Conservation (phyloP, 2,329 filamentous ascomycete genomes). For the Alternaria infectoria region DNA sequence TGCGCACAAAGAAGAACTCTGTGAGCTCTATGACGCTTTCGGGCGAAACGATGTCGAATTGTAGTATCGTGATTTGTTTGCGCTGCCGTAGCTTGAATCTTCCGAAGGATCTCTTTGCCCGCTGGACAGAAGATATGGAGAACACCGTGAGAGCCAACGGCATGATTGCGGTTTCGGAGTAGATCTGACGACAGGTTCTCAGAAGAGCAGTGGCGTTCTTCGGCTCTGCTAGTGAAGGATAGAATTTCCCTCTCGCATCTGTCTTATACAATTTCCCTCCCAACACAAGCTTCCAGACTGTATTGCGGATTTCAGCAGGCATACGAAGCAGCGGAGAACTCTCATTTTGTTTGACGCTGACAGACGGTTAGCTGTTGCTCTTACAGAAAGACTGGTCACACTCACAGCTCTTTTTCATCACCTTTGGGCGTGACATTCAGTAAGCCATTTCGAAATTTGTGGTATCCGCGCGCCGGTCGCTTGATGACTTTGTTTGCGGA, state of each 20-base stretch:
- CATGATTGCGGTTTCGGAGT: constrained; percentile 9
- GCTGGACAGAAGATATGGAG: not conserved
- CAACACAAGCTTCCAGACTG: constrained; percentile 21
- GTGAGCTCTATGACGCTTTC: not conserved
- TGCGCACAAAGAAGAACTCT: no score
- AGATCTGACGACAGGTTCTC: constrained; percentile 17
- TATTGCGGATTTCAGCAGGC: constrained; percentile 19
- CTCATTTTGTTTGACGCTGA: constrained; percentile 14
- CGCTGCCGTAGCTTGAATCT: not conserved
- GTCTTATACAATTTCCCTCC: constrained; percentile 5
- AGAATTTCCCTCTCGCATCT: not conserved
- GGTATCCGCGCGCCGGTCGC: constrained; percentile 19
- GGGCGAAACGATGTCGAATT: not conserved
- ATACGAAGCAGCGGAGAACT: constrained; percentile 18
- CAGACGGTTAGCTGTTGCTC: not conserved
- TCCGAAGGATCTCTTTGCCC: not conserved
- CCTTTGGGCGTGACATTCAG: constrained; percentile 23
- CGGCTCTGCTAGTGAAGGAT: not conserved
- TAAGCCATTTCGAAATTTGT: constrained; percentile 20
- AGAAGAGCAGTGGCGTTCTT: constrained; percentile 1
- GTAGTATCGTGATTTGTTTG: not conserved
- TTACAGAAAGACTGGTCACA: not conserved
- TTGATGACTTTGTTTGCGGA: constrained; percentile 9
- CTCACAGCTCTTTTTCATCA: constrained; percentile 15
- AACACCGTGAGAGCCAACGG: not conserved